Percentiles rank a stretch among this genome's conserved stretches.
phyloP scores from a whole-genome alignment of 129 eudicot genomes.

The Centella asiatica region DNA sequence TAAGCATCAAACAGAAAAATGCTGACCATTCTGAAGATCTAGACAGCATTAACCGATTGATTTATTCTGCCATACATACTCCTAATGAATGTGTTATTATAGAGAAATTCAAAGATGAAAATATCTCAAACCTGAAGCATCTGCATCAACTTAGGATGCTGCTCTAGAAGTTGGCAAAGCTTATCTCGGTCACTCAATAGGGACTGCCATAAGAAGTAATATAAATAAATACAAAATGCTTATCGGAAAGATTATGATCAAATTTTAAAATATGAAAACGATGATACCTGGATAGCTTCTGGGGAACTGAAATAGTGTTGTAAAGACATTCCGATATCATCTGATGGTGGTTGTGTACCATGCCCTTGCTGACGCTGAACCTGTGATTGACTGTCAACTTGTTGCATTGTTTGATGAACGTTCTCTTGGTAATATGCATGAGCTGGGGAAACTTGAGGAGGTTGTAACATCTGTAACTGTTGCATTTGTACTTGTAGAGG shows the following conservation, averaged over 20 bases:
- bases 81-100: no score
- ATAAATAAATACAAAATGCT: no score
- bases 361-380: conserved; percentile 41
- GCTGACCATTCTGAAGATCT: no score
- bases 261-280: no score
- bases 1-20: no score
- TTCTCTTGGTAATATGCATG: conserved; percentile 56
- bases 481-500: conserved; percentile 53
- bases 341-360: conserved; percentile 50
- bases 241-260: no score
- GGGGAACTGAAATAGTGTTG: conserved; percentile 78
- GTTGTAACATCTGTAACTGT: conserved; percentile 49
- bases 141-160: conserved; percentile 90
- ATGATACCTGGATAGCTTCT: conserved; percentile 75
- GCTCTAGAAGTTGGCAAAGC: conserved; percentile 87
- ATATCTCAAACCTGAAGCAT: conserved; percentile 93
- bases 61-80: no score
- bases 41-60: no score
- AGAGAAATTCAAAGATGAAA: neutral
- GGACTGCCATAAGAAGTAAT: conserved; percentile 34
- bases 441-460: conserved; percentile 37
- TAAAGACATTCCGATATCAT: conserved; percentile 50
- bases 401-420: conserved; percentile 39
- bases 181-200: conserved; percentile 78
- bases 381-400: conserved; percentile 36